phyloP scores from a whole-genome alignment of 2,329 filamentous ascomycete species.

The Acephala macrosclerotiorum region DNA sequence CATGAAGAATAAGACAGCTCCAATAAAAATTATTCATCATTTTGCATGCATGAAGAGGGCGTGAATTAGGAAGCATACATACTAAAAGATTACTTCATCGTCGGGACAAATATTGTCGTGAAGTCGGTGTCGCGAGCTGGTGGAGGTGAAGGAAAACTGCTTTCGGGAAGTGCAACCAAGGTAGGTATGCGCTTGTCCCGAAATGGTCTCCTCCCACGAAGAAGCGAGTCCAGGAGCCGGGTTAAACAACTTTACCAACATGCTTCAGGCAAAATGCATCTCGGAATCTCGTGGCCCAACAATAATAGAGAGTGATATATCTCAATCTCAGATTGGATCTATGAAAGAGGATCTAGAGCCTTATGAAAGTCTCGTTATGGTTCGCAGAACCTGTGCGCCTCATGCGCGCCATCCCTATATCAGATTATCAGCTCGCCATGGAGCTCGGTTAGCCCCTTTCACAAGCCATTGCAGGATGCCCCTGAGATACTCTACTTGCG shows the following conservation, averaged over 20 bases:
- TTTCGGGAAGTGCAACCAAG: not conserved
- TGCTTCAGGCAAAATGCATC: too few relatives aligned
- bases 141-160: slow-evolving; percentile 2
- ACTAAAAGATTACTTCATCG: slow-evolving; percentile 24
- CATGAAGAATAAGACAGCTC: slow-evolving; percentile 47
- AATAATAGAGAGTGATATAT: slow-evolving; percentile 3
- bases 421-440: not conserved
- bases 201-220: not conserved
- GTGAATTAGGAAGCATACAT: slow-evolving; percentile 21
- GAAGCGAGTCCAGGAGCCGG: not conserved
- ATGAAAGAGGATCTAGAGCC: not conserved
- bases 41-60: slow-evolving; percentile 16
- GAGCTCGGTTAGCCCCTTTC: slow-evolving; percentile 4
- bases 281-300: not conserved
- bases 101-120: not conserved
- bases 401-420: not conserved
- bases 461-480: slow-evolving; percentile 4
- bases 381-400: not conserved
- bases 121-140: not conserved
- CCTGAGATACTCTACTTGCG: slow-evolving; percentile 1
- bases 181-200: not conserved
- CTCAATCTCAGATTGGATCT: not conserved
- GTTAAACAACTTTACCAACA: too few relatives aligned
- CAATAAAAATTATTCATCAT: slow-evolving; percentile 45
- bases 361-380: slow-evolving; percentile 1